Base-by-base conservation (phyloP, 1,139 yeast genomes). In the Nakaseomyces nivariensis region DNA sequence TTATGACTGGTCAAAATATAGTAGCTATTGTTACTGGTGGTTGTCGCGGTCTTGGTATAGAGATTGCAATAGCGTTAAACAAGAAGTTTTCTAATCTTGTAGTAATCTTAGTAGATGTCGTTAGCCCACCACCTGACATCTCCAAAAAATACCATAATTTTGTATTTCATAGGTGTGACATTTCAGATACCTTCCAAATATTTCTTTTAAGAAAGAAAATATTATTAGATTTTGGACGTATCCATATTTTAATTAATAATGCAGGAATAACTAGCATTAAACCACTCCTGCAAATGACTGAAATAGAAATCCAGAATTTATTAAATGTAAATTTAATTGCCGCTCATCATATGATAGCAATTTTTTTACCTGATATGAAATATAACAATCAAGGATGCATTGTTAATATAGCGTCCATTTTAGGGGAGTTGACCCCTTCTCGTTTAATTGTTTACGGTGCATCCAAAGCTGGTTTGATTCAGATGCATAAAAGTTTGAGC, bases 341-440 rank as follows among this genome's bases (percentile, higher is more conserved):
- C 1, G 78, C 82, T 53, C 84, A 85, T 62, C 79, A 81, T 58
- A 79, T 90, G 48, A 77, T 80, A 55, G 80, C 85, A 57, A 71
- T 79, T 0, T 82, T 88, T 59, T 67, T 89, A 8, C 95, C 96
- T 0, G 78, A 70, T 40, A 86, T 90, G 94, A 55, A 85, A 4
- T 62, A 58, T n/a, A 55, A 64, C 22, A 71, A 74, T 49, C 71
- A 94, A 42, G 96, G 97, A 0, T 86, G 82, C 62, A 74, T 92
- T 17, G 79, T 90, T 31, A 85, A 90, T 3, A 72, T 90, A 36
- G 88, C 92, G 0, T 86, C 96, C 0, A 87, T 87, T 0, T 71
- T 90, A 50, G 97, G 96, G 0, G 82, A 84, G 55, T 74, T 85
- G 73, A 77, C 95, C 0, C 97, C 97, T 0, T 92, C 96, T 5